These are phyloP conservation scores for Fusarium falciforme DNA, from an alignment of 2,329 filamentous ascomycete species.

Conservation along the genomic window DNA sequence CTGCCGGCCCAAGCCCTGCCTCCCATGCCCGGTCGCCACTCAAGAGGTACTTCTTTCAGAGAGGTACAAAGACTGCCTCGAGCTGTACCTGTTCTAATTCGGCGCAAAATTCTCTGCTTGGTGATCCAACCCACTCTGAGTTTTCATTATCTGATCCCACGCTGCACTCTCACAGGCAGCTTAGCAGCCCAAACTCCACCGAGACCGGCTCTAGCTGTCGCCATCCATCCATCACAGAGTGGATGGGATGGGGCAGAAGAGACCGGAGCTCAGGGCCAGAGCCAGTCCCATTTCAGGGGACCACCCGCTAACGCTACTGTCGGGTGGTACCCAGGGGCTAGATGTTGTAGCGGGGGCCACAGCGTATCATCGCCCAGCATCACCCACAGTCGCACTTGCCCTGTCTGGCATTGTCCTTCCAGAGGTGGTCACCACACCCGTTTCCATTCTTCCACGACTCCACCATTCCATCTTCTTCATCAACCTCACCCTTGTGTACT, in stretches of 20 bases:
- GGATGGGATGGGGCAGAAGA: background rate
- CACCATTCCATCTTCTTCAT: conserved; percentile 21
- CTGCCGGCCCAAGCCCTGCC: conserved; percentile 12
- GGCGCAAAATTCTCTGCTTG: background rate
- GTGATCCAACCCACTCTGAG: conserved; percentile 3
- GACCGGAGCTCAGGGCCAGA: conserved; percentile 11
- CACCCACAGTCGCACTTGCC: conserved; percentile 13
- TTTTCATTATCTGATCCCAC: conserved; percentile 28
- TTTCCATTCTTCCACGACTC: background rate
- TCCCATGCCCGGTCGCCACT: background rate
- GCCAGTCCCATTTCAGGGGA: conserved; percentile 26
- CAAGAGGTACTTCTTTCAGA: background rate
- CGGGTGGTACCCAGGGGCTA: conserved; percentile 1
- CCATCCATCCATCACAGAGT: background rate
- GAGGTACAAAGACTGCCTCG: background rate
- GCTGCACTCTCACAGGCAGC: conserved; percentile 9
- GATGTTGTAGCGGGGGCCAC: conserved; percentile 3
- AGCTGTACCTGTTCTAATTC: background rate
- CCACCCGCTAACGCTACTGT: conserved; percentile 24
- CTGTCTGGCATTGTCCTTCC: conserved; percentile 1
- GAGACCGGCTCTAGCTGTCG: background rate
- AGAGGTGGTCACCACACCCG: background rate
- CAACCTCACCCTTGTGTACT: conserved; percentile 26
- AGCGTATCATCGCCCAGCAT: conserved; percentile 25
- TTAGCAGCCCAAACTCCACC: conserved; percentile 12